Conservation (phyloP, 2,329 filamentous ascomycete genomes). For the Botryotinia convoluta region DNA sequence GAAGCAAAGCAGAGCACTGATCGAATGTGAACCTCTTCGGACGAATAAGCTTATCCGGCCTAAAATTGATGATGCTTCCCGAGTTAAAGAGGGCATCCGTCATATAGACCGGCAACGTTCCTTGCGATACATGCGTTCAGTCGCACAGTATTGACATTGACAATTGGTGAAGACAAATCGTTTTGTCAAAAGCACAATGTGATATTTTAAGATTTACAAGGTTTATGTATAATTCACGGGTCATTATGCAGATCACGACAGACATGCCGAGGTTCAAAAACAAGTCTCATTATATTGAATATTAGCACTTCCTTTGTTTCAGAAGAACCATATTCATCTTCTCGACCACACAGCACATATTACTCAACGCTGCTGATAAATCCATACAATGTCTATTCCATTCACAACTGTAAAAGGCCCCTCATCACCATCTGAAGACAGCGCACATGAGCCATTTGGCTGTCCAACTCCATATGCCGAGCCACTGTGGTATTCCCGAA, state of each 20-base stretch:
- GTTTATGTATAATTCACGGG: background rate
- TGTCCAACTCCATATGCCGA: constrained; percentile 36
- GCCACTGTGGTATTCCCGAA: constrained; percentile 38
- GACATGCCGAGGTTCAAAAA: background rate
- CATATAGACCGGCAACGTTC: no score
- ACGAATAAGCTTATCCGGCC: background rate
- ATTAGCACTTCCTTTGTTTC: background rate
- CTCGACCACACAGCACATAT: background rate
- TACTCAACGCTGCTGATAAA: background rate
- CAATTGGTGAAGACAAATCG: background rate
- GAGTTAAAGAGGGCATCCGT: background rate
- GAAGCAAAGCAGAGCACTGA: background rate
- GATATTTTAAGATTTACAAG: background rate
- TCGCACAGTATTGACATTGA: no score
- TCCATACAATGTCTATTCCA: background rate
- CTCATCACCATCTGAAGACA: background rate
- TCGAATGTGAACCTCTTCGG: background rate
- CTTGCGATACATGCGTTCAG: background rate
- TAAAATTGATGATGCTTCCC: background rate
- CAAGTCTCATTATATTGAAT: background rate
- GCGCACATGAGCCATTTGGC: constrained; percentile 29
- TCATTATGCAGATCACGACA: background rate
- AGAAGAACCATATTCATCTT: background rate
- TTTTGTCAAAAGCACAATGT: background rate
- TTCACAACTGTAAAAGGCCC: background rate